Base-by-base conservation (phyloP, 129 eudicot genomes). In the Calendula officinalis region DNA sequence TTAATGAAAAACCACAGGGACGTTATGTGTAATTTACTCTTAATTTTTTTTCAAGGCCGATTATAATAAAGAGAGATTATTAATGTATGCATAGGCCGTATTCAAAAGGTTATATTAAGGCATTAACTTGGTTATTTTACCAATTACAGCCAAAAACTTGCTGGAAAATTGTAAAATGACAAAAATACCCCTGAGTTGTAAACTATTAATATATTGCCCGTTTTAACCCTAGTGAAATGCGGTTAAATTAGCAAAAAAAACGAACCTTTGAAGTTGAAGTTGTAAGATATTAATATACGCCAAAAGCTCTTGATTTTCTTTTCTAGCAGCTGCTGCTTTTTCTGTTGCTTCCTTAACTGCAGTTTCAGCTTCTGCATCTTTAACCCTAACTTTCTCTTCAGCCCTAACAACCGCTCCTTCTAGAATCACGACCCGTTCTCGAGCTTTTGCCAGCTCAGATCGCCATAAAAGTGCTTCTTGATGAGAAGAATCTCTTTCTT, bases 391-490 rank as follows among this genome's bases (percentile, higher is more conserved):
- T 81, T 81, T 94, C 79, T 94, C 99, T 62, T 83, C 99, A 42
- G 97, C 98, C 68, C 98, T 80, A 35, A 87, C 94, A 65, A 78
- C 94, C 55, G 94, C 92, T 64, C 92, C 99, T 76, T 94, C 97
- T 70, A 88, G 52, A 70, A 94, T 88, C 30, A 94, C 95, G 3
- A 60, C 90, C 56, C 79, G 92, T 47, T 94, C 99, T 77, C 99
- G 81, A 42, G 98, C 99, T 78, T 94, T 94, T 52, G 74, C 99
- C 53, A 94, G 97, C 81, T 94, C 99, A 65, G 92, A 71, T 41
- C 97, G 86, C 99, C 99, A 94, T 75, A 94, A 72, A 86, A 81
- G 96, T 17, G 95, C 95, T 57, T 94, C 99, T 63, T 86, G 99
- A 60, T 69, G 60, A 48, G 95, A 87, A 0, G 91, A 79, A 63